Conservation (phyloP, 805 yeast genomes). For the Grigorovia humatica region DNA sequence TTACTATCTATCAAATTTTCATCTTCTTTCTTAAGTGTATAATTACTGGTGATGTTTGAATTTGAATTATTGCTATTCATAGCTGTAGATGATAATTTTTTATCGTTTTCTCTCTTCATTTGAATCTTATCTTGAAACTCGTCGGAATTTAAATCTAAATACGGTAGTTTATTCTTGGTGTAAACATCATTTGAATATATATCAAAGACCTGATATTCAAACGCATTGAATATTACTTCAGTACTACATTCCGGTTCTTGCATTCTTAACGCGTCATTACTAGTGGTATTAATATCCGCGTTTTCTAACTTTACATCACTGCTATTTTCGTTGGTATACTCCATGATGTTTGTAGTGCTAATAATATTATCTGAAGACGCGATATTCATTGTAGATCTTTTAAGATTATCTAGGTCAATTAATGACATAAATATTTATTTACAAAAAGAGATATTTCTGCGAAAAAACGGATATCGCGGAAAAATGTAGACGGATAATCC, state of each 20-base stretch:
- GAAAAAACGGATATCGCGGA: not conserved
- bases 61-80: not conserved
- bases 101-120: not conserved
- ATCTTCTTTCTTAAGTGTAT: not conserved
- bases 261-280: not conserved
- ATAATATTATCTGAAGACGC: not conserved
- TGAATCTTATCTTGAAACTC: slow-evolving; percentile 1
- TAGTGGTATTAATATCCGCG: not conserved
- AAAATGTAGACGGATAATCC: too few species aligned
- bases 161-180: slow-evolving; percentile 9
- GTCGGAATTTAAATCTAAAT: slow-evolving; percentile 18
- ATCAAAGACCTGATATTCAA: slow-evolving; percentile 15
- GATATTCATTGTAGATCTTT: not conserved
- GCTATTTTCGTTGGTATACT: not conserved
- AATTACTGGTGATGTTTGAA: not conserved
- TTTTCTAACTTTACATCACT: not conserved
- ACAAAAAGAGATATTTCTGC: not conserved
- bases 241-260: not conserved
- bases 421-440: not conserved
- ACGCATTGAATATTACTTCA: not conserved
- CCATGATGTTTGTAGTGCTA: not conserved
- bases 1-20: not conserved
- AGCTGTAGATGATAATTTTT: not conserved
- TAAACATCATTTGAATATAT: slow-evolving; percentile 16
- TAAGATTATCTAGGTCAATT: not conserved